Evolutionary conservation across 2,329 filamentous ascomycete species (phyloP), one percentile per base, ranked within the genome.

Genomic region (Claviceps sp.): DNA sequence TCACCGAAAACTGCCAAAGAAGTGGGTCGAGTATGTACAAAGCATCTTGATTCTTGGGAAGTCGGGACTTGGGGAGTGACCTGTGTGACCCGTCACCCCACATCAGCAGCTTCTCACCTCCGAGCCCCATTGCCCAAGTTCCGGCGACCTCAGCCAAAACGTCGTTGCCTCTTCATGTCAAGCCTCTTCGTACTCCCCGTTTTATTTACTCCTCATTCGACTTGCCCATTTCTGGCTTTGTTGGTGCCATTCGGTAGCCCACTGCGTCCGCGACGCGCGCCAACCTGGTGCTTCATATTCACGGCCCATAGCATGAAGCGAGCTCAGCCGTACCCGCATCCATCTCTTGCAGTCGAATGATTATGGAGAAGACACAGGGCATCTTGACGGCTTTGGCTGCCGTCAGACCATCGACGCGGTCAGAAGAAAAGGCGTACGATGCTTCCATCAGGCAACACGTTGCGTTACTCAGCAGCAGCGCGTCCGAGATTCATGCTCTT

Each of bases 401-500:
- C 39, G 34, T 39, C 37, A 29, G 17, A 8, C 38, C 47, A 36
- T 37, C 45, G 9, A 48, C 44, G 1, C 39, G 11, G n/a, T 45
- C 53, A 3, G 43, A 38, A 23, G 38, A 13, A 16, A 49, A 50
- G 37, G 47, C 37, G 5, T 54, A 52, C 23, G 50, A 52, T 36
- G 36, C 44, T 29, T 46, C 47, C 23, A 50, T 54, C 17, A 48
- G 29, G n/a, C 50, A 52, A 36, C 50, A 54, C 45, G 6, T 52
- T 34, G 47, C 38, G 9, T 45, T 22, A 11, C 50, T 54, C 5
- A 48, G 17, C 40, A 45, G 42, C 23, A 26, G 17, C 37, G 7
- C 43, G 4, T 23, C 50, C 14, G 43, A 50, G 13, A 52, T 52
- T 16, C 22, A 34, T n/a, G 4, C 50, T 16, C 60, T 63, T 11